Evolutionary conservation across 495 filamentous ascomycete species (phyloP).

Genomic region (Acidomyces sp.): DNA sequence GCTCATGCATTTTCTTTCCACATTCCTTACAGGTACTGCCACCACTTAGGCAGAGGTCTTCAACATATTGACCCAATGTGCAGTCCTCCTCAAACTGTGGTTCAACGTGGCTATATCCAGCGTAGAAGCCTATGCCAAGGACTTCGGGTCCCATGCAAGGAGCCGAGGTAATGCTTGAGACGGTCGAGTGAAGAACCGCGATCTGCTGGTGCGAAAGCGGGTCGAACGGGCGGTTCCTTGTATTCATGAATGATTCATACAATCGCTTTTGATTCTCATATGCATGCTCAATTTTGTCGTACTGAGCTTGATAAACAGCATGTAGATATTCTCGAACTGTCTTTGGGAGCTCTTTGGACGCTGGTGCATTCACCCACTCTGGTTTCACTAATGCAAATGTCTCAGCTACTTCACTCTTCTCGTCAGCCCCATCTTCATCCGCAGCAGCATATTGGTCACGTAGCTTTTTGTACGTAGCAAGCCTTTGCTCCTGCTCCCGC

Average conservation of each 20-base stretch:
- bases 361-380: slow-evolving; percentile 79
- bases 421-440: slow-evolving; percentile 18
- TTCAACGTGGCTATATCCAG: slow-evolving; percentile 63
- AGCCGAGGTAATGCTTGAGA: slow-evolving; percentile 79
- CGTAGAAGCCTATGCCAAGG: slow-evolving; percentile 75
- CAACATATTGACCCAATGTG: slow-evolving; percentile 89
- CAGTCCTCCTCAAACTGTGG: slow-evolving; percentile 68
- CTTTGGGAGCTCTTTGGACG: slow-evolving; percentile 47
- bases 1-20: slow-evolving; percentile 77
- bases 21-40: slow-evolving; percentile 67
- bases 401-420: slow-evolving; percentile 28
- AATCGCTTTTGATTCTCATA: slow-evolving; percentile 89
- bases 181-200: slow-evolving; percentile 83
- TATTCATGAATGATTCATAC: slow-evolving; percentile 85
- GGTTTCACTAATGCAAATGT: slow-evolving; percentile 80
- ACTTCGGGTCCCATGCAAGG: slow-evolving; percentile 84
- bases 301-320: slow-evolving; percentile 90
- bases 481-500: slow-evolving; percentile 72
- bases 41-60: slow-evolving; percentile 69
- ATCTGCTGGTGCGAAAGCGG: slow-evolving; percentile 92
- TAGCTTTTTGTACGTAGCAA: slow-evolving; percentile 66
- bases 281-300: slow-evolving; percentile 85
- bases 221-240: slow-evolving; percentile 75
- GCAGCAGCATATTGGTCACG: slow-evolving; percentile 54
- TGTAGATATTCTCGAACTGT: slow-evolving; percentile 76